These are phyloP conservation scores for Bruguiera gymnorhiza DNA, from an alignment of 345 rosid genomes.

Conservation along the genomic window DNA sequence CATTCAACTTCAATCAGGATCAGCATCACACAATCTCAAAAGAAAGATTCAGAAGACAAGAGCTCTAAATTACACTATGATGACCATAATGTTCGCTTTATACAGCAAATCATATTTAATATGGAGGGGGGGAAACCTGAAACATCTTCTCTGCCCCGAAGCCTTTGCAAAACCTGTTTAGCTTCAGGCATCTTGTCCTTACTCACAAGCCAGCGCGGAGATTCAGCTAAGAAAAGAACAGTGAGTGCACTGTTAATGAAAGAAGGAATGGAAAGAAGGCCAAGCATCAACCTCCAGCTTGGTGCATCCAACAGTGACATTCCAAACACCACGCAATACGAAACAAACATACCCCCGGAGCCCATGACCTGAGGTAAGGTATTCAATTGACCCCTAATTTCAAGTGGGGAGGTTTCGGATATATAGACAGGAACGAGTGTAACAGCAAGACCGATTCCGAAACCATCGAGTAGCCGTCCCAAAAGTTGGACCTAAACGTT, in stretches of 20 bases:
- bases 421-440: conserved; percentile 44
- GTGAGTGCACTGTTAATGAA: conserved; percentile 22
- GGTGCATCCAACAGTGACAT: conserved; percentile 40
- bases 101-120: not conserved
- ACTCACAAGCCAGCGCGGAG: conserved; percentile 52
- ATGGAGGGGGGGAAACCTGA: conserved; percentile 19
- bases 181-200: conserved; percentile 42
- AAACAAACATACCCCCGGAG: conserved; percentile 43
- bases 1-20: not conserved
- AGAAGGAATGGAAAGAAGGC: conserved; percentile 41
- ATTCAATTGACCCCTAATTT: conserved; percentile 43
- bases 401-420: conserved; percentile 46
- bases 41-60: no score
- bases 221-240: conserved; percentile 39
- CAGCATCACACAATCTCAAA: no score
- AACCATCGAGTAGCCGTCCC: conserved; percentile 39
- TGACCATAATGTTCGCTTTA: not conserved
- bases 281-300: conserved; percentile 51
- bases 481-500: conserved; percentile 40
- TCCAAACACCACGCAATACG: conserved; percentile 40
- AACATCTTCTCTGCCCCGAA: conserved; percentile 42
- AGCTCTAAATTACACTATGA: no score
- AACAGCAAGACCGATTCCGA: conserved; percentile 44
- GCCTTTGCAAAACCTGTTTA: conserved; percentile 29
- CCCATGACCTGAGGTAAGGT: conserved; percentile 45